phyloP scores from a whole-genome alignment of 495 filamentous ascomycete species.

The Symbiotaphrina buchneri region DNA sequence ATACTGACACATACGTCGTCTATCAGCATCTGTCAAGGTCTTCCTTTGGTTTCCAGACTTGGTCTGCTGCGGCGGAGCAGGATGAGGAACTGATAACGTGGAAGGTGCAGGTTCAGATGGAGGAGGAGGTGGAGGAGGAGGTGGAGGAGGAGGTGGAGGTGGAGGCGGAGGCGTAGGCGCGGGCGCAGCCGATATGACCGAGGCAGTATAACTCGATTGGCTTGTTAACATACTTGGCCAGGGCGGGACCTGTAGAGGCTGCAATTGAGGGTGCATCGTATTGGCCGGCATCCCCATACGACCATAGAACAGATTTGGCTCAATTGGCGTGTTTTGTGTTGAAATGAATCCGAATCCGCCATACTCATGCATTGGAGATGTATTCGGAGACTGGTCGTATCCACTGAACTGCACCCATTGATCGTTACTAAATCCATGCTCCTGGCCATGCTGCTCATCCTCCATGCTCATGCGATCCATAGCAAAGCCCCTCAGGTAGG shows the following conservation, averaged over 20 bases:
- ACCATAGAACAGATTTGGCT: constrained; percentile 13
- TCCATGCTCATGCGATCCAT: constrained; percentile 4
- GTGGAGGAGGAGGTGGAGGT: constrained; percentile 7
- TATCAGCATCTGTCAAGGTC: constrained; percentile 82
- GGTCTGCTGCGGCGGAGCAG: constrained; percentile 22
- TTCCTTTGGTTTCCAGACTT: constrained; percentile 32
- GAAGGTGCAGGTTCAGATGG: constrained; percentile 9
- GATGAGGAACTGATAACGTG: constrained; percentile 13
- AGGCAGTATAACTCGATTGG: constrained; percentile 18
- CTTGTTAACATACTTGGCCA: constrained; percentile 29
- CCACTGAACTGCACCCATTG: constrained; percentile 4
- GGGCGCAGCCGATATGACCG: constrained; percentile 7
- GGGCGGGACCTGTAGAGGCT: constrained; percentile 25
- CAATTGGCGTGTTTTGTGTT: constrained; percentile 15
- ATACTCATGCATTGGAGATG: constrained; percentile 21
- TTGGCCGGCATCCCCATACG: constrained; percentile 15
- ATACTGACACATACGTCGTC: constrained; percentile 86
- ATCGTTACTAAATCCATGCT: constrained; percentile 1
- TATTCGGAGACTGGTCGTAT: constrained; percentile 1
- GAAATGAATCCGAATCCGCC: constrained; percentile 16
- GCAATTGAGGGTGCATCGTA: constrained; percentile 18
- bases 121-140: too few species aligned
- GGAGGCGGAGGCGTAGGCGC: constrained; percentile 9
- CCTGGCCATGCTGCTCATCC: constrained; percentile 4
- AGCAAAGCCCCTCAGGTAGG: too few species aligned